Percentiles rank a stretch among this genome's conserved stretches.
Evolutionary conservation across 2,329 filamentous ascomycete species (phyloP).

Genomic region (Dactylonectria estremocensis): DNA sequence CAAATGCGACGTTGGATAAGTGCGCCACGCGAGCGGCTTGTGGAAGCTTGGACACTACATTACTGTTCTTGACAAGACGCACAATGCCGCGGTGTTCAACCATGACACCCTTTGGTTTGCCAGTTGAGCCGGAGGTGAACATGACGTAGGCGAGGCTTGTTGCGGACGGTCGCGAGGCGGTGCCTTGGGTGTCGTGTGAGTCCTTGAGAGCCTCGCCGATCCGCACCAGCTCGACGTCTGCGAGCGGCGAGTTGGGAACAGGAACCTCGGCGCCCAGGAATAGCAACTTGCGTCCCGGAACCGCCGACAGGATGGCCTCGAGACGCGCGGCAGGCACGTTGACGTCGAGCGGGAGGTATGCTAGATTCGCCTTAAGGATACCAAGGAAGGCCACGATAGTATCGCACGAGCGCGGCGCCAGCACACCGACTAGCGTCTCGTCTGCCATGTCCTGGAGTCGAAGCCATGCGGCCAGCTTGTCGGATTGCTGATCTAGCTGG

Average conservation of each 20-base stretch:
- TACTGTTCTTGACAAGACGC: conserved; percentile 18
- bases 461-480: conserved; percentile 20
- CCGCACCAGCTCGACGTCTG: neutral
- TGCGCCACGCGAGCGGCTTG: conserved; percentile 17
- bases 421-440: conserved; percentile 26
- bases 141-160: conserved; percentile 20
- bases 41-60: neutral
- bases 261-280: neutral
- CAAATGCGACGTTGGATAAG: conserved; percentile 31
- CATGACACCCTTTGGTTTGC: conserved; percentile 19
- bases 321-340: conserved; percentile 30
- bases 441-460: neutral
- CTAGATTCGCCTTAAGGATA: conserved; percentile 38
- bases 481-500: conserved; percentile 37
- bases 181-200: neutral
- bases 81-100: conserved; percentile 12
- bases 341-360: conserved; percentile 37
- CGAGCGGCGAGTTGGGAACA: neutral
- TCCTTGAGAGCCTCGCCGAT: neutral
- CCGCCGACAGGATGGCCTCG: conserved; percentile 20
- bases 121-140: conserved; percentile 21
- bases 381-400: conserved; percentile 31
- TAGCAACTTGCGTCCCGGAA: too few relatives aligned
- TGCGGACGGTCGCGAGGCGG: neutral
- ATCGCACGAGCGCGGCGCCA: conserved; percentile 24